phyloP scores from a whole-genome alignment of 2,329 filamentous ascomycete genomes.

The Ophiostoma angusticollis region DNA sequence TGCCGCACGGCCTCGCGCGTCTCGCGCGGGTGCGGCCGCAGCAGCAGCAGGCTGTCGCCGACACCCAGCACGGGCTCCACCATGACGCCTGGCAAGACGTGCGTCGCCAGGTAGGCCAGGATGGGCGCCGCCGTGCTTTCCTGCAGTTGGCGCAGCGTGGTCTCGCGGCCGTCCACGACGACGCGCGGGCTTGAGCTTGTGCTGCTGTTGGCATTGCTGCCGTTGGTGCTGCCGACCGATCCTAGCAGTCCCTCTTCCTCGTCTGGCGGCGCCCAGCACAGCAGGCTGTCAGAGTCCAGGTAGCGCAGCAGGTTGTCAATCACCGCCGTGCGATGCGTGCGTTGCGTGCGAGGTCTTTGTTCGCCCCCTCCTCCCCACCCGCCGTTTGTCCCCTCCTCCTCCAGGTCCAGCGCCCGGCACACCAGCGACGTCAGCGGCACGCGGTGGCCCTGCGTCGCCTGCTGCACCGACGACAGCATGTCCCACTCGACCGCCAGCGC shows the following conservation, averaged over 20 bases:
- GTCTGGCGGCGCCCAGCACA: constrained; percentile 67
- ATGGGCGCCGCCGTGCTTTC: constrained; percentile 55
- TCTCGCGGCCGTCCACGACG: background rate
- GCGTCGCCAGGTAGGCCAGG: constrained; percentile 54
- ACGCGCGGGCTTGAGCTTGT: too few species aligned
- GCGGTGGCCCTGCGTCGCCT: constrained; percentile 74
- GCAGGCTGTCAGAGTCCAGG: constrained; percentile 78
- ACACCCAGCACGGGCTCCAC: constrained; percentile 66
- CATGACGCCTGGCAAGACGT: constrained; percentile 73
- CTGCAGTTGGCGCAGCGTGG: constrained; percentile 59
- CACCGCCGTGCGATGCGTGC: constrained; percentile 48
- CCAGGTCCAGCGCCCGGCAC: constrained; percentile 73
- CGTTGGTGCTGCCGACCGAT: too few species aligned
- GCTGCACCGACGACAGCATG: constrained; percentile 63
- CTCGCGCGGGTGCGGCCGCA: constrained; percentile 55
- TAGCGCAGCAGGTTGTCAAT: constrained; percentile 65
- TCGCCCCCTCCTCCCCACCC: background rate
- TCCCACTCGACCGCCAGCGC: constrained; percentile 94
- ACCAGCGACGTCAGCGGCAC: constrained; percentile 81
- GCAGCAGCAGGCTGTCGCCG: constrained; percentile 56
- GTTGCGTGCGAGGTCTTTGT: background rate
- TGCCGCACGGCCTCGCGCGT: constrained; percentile 66
- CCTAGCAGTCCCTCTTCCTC: constrained; percentile 24
- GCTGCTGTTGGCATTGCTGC: background rate
- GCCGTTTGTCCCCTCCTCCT: constrained; percentile 54